Evolutionary conservation across 306 rosid genomes (phyloP).

Genomic region (Dicorynia guianensis): DNA sequence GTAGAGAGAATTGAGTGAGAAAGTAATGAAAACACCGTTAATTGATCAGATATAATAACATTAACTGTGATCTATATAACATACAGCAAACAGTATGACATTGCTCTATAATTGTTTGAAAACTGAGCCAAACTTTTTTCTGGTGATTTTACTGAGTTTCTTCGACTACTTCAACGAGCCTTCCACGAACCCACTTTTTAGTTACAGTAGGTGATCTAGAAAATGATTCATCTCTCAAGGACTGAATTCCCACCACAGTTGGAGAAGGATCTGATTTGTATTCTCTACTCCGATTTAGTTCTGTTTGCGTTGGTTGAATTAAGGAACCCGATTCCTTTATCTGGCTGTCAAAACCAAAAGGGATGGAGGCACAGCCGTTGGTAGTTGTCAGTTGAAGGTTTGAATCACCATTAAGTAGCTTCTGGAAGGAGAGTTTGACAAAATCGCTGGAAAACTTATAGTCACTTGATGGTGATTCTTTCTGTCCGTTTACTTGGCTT

Average conservation of each 20-base stretch:
- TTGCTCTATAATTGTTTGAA: slow-evolving; percentile 36
- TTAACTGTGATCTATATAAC: slow-evolving; percentile 33
- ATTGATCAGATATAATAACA: slow-evolving; percentile 21
- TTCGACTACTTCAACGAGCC: slow-evolving; percentile 75
- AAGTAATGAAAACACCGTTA: slow-evolving; percentile 33
- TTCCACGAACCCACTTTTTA: slow-evolving; percentile 90
- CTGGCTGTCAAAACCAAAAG: slow-evolving; percentile 48
- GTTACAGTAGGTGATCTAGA: slow-evolving; percentile 47
- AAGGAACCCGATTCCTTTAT: slow-evolving; percentile 38
- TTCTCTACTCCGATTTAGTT: slow-evolving; percentile 44
- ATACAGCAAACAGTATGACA: slow-evolving; percentile 31
- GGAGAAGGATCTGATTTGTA: slow-evolving; percentile 43
- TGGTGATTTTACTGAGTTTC: slow-evolving; percentile 46
- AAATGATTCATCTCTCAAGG: slow-evolving; percentile 45
- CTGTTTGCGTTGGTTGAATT: slow-evolving; percentile 33
- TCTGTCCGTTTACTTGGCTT: slow-evolving; percentile 62
- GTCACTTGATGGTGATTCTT: slow-evolving; percentile 35
- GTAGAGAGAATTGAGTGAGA: neutral
- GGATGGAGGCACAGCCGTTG: slow-evolving; percentile 47
- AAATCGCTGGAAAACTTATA: slow-evolving; percentile 53
- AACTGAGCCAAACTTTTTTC: slow-evolving; percentile 35
- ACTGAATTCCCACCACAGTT: slow-evolving; percentile 48
- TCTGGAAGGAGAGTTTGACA: slow-evolving; percentile 51
- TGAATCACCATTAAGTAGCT: slow-evolving; percentile 50
- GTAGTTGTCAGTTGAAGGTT: slow-evolving; percentile 44